Evolutionary conservation across 495 filamentous ascomycete genomes (phyloP).

Genomic region (Entonaema liquescens): DNA sequence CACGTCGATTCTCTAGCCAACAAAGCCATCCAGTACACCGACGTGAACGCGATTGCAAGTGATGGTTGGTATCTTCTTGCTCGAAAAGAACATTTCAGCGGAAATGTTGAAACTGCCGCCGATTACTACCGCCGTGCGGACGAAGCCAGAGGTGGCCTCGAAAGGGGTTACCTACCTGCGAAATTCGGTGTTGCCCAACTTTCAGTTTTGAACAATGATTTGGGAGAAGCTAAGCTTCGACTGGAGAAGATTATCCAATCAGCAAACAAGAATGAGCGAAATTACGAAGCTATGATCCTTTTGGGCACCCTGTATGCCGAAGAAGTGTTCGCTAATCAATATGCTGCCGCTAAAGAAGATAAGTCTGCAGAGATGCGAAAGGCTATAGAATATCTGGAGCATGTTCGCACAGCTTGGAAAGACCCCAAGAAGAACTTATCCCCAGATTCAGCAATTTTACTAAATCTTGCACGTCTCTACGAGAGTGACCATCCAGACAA

Average conservation of each 20-base stretch:
- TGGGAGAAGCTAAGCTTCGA: conserved; percentile 89
- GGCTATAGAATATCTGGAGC: conserved; percentile 81
- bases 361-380: conserved; percentile 83
- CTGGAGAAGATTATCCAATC: conserved; percentile 92
- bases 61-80: conserved; percentile 97
- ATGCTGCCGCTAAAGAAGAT: conserved; percentile 80
- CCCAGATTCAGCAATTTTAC: conserved; percentile 85
- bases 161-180: conserved; percentile 88
- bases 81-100: conserved; percentile 81
- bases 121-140: conserved; percentile 91
- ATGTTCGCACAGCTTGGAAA: conserved; percentile 89
- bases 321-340: conserved; percentile 84
- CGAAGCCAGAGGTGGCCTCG: conserved; percentile 83
- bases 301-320: conserved; percentile 91
- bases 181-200: conserved; percentile 93
- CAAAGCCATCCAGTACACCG: conserved; percentile 92
- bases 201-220: conserved; percentile 81
- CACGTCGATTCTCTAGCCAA: conserved; percentile 87
- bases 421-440: conserved; percentile 79
- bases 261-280: conserved; percentile 64
- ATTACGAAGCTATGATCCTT: conserved; percentile 88
- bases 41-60: conserved; percentile 93
- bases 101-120: conserved; percentile 71
- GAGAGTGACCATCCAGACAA: conserved; percentile 86
- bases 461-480: conserved; percentile 91